Evolutionary conservation across 257 asterid genomes (phyloP), one percentile per base, ranked within the genome.

Genomic region (Lycium barbarum): DNA sequence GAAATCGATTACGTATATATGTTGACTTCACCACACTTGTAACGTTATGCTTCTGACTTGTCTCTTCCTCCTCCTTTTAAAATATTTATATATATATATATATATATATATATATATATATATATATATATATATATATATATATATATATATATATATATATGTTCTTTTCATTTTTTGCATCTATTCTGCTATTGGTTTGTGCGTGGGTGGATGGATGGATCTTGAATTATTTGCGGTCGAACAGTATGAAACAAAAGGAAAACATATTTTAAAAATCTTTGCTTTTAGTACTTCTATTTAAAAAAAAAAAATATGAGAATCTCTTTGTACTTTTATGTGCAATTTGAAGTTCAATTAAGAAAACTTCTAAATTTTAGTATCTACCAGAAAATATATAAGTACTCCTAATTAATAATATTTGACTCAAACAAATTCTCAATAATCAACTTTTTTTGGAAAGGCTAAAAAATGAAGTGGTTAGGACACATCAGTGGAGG

Each of bases 161-260:
- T 80, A 26, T 26, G 1, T 57, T 20, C 10, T 47, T 22, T 63
- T n/a, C 3, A 62, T 62, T 62, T 62, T n/a, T 62, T 62, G 10
- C 38, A n/a, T 62, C 20, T 62, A 1, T 5, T 71, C 4, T 71
- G 55, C 3, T 71, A 38, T 43, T 40, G 57, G 2, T 72, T 45
- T n/a, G 4, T 43, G 80, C 9, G 33, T 26, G 33, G 33, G 33
- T 26, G 33, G 33, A 26, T 43, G 80, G 9, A 43, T 45, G 57
- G 8, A n/a, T 72, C 15, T 72, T 72, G 8, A 43, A 43, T 18
- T 71, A 71, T 43, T 71, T 71, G 79, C 43, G 9, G 79, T 43
- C 35, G 3, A 71, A 43, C 80, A 72, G 9, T 72, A n/a, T 72
- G 80, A 72, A 72, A 45, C 80, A 72, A 72, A 72, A 72, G 4